phyloP scores from a whole-genome alignment of 768 basidiomycete genomes.

The Mycena pura region DNA sequence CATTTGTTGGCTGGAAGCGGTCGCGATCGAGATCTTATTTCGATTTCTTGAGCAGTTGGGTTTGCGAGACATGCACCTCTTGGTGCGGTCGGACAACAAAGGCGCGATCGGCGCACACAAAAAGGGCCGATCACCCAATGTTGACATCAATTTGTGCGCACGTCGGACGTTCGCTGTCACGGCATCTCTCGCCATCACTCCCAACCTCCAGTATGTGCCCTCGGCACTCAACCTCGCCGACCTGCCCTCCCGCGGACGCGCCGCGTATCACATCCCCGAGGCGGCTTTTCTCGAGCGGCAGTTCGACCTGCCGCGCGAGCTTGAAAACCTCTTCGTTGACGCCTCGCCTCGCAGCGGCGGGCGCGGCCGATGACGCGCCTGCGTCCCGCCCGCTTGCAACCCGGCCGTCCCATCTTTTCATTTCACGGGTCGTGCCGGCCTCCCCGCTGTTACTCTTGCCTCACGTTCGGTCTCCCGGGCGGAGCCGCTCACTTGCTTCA shows the following conservation, averaged over 20 bases:
- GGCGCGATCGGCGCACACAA: conserved; percentile 8
- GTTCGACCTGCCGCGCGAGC: conserved; percentile 7
- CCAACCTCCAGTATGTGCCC: conserved; percentile 18
- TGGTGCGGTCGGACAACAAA: conserved; percentile 6
- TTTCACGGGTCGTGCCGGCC: too few relatives aligned
- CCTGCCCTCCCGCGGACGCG: conserved; percentile 25
- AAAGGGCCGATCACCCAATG: not conserved
- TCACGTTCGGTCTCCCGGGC: too few relatives aligned
- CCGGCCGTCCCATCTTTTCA: too few relatives aligned
- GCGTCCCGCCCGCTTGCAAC: too few relatives aligned
- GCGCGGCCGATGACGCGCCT: too few relatives aligned
- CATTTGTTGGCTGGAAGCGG: conserved; percentile 36
- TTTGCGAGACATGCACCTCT: conserved; percentile 17
- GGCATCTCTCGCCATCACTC: not conserved
- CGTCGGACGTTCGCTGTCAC: not conserved
- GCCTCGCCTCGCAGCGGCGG: too few relatives aligned
- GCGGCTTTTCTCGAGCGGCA: not conserved
- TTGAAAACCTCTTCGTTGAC: not conserved
- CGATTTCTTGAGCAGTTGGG: conserved; percentile 9
- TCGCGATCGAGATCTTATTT: conserved; percentile 11
- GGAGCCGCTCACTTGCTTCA: too few relatives aligned
- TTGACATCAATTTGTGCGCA: conserved; percentile 16
- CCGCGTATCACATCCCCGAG: not conserved
- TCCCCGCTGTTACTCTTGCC: too few relatives aligned
- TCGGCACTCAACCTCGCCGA: conserved; percentile 28